Conservation (phyloP, 306 rosid species). For the Trifolium pratense region DNA sequence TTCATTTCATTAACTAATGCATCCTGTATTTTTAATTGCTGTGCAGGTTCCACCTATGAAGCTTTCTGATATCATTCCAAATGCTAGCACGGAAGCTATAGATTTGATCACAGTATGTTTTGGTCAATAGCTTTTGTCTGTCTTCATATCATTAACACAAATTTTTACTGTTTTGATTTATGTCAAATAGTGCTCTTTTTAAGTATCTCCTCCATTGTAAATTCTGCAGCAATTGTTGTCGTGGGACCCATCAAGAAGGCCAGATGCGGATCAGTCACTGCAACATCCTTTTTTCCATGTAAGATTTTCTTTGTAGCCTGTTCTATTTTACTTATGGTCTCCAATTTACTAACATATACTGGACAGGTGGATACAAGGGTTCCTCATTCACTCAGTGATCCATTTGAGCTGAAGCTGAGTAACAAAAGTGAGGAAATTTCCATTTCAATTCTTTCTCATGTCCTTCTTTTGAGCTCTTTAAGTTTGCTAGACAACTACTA, state of each 20-base stretch:
- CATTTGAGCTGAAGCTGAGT: conserved; percentile 88
- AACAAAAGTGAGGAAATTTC: conserved; percentile 57
- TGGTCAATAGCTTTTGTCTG: conserved; percentile 32
- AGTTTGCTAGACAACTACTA: conserved; percentile 26
- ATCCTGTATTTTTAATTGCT: conserved; percentile 18
- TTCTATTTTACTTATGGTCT: conserved; percentile 27
- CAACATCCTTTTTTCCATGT: conserved; percentile 86
- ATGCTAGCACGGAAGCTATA: conserved; percentile 79
- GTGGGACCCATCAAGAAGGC: conserved; percentile 88
- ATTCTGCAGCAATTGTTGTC: conserved; percentile 66
- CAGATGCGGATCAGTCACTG: conserved; percentile 70
- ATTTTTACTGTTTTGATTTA: conserved; percentile 21
- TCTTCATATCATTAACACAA: conserved; percentile 12
- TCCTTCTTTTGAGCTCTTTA: conserved; percentile 23
- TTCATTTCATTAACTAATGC: conserved; percentile 16
- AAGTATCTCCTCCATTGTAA: conserved; percentile 40
- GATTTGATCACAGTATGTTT: conserved; percentile 73
- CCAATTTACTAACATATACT: conserved; percentile 46
- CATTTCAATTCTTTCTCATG: conserved; percentile 16
- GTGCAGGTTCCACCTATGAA: conserved; percentile 66
- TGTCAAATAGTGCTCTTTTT: conserved; percentile 8
- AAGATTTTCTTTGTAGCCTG: conserved; percentile 42
- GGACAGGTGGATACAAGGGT: conserved; percentile 64
- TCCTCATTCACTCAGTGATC: conserved; percentile 64
- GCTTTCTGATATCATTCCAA: conserved; percentile 74